Conservation (phyloP, 345 rosid species). For the Syzygium aromaticum region DNA sequence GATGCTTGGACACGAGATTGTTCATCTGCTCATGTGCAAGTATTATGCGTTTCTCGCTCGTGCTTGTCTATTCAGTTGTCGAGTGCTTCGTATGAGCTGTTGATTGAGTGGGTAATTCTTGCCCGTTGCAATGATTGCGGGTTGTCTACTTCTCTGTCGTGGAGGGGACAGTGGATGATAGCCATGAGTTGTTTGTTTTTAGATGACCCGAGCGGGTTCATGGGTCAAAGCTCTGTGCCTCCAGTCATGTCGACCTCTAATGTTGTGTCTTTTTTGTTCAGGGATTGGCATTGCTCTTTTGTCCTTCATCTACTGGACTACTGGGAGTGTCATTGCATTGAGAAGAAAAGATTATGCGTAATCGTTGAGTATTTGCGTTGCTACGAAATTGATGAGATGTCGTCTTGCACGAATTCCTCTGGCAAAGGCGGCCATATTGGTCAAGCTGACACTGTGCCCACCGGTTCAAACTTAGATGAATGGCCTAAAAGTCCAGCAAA, state of each 20-base stretch:
- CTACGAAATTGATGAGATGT: slow-evolving; percentile 10
- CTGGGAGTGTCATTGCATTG: neutral
- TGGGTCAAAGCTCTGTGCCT: neutral
- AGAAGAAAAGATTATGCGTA: neutral
- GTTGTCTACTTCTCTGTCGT: neutral
- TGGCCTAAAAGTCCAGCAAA: slow-evolving; percentile 3
- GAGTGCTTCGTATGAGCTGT: neutral
- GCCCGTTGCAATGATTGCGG: neutral
- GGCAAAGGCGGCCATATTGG: slow-evolving; percentile 6
- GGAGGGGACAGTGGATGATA: neutral
- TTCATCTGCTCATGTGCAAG: neutral
- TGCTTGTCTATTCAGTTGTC: neutral
- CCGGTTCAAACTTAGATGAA: neutral
- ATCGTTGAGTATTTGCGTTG: neutral
- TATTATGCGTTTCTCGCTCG: neutral
- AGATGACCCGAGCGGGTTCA: neutral
- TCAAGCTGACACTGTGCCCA: slow-evolving; percentile 2
- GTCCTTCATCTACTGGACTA: neutral
- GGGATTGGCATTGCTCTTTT: neutral
- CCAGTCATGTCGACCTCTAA: neutral
- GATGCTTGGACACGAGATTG: neutral
- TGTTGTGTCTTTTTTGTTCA: neutral
- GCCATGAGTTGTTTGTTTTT: neutral
- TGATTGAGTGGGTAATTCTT: neutral
- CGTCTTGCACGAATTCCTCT: slow-evolving; percentile 2